Percentiles rank a stretch among this genome's conserved stretches.
Conservation (phyloP, 352 stramenopile genomes). For the Thalassiosira exigua region DNA sequence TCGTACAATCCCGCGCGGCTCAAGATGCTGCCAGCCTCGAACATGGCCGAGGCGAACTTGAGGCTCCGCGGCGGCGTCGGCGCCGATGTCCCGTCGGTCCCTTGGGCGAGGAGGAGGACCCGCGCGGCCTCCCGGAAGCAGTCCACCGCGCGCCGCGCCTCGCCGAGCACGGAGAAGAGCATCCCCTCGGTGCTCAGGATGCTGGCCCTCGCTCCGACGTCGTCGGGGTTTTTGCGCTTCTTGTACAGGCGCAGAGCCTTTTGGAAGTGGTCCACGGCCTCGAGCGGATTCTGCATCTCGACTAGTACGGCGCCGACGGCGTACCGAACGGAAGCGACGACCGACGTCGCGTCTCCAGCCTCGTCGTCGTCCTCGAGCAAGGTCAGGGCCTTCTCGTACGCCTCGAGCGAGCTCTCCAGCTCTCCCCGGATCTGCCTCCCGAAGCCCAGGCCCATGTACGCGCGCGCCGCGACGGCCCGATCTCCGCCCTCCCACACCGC, state of each 20-base stretch:
- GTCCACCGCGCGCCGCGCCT: slow-evolving; percentile 35
- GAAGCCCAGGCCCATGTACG: slow-evolving; percentile 64
- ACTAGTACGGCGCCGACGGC: slow-evolving; percentile 73
- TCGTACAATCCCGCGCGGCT: slow-evolving; percentile 35
- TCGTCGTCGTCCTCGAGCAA: slow-evolving; percentile 51
- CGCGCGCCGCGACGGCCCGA: slow-evolving; percentile 46
- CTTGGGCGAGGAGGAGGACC: slow-evolving; percentile 21
- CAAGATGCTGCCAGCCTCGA: slow-evolving; percentile 56
- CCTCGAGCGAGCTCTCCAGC: slow-evolving; percentile 49
- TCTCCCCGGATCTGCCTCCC: slow-evolving; percentile 52
- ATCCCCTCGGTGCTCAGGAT: slow-evolving; percentile 66
- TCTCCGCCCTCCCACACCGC: slow-evolving; percentile 40
- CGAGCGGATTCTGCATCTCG: slow-evolving; percentile 72
- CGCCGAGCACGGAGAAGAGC: slow-evolving; percentile 52
- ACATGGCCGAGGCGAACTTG: slow-evolving; percentile 49
- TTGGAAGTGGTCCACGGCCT: slow-evolving; percentile 55
- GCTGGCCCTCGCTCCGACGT: slow-evolving; percentile 25
- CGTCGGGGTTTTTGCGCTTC: neutral
- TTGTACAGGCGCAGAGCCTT: slow-evolving; percentile 59
- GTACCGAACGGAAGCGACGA: slow-evolving; percentile 45
- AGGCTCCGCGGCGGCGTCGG: too few relatives aligned
- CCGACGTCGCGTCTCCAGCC: neutral
- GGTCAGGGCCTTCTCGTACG: slow-evolving; percentile 48
- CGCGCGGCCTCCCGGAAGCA: slow-evolving; percentile 48
- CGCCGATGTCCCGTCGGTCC: neutral